Conservation (phyloP, 768 basidiomycete species). For the Suillus spraguei region DNA sequence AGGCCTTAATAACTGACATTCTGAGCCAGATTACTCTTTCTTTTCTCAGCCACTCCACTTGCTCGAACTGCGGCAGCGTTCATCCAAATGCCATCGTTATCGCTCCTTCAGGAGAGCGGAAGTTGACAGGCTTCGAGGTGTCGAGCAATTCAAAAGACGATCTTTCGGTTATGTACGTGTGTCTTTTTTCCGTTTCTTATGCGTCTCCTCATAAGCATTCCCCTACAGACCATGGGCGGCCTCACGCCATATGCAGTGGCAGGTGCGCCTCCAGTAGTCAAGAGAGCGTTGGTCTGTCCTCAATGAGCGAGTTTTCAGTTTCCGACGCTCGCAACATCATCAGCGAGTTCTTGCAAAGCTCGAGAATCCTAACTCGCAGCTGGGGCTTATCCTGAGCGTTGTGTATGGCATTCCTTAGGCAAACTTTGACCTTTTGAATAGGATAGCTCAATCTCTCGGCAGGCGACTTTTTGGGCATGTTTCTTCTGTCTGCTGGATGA, state of each 20-base stretch:
- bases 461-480: too few relatives aligned
- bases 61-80: constrained; percentile 83
- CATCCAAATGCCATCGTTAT: constrained; percentile 81
- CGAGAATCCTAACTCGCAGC: too few relatives aligned
- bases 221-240: constrained; percentile 62
- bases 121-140: constrained; percentile 91
- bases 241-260: constrained; percentile 60
- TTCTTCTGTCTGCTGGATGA: too few relatives aligned
- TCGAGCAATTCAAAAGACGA: constrained; percentile 84
- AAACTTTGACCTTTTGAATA: too few relatives aligned
- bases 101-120: constrained; percentile 95
- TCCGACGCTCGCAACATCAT: neutral
- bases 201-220: constrained; percentile 13
- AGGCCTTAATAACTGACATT: neutral
- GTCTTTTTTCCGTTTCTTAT: constrained; percentile 25
- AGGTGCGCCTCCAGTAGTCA: constrained; percentile 82
- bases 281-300: constrained; percentile 81
- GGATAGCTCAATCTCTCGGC: too few relatives aligned
- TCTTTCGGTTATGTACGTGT: constrained; percentile 76
- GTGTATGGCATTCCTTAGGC: too few relatives aligned
- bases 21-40: constrained; percentile 73
- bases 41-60: constrained; percentile 84
- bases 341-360: too few relatives aligned
- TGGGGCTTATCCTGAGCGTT: too few relatives aligned
- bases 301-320: constrained; percentile 63